phyloP scores from a whole-genome alignment of 495 filamentous ascomycete genomes.

The Elaphomyces granulatus region DNA sequence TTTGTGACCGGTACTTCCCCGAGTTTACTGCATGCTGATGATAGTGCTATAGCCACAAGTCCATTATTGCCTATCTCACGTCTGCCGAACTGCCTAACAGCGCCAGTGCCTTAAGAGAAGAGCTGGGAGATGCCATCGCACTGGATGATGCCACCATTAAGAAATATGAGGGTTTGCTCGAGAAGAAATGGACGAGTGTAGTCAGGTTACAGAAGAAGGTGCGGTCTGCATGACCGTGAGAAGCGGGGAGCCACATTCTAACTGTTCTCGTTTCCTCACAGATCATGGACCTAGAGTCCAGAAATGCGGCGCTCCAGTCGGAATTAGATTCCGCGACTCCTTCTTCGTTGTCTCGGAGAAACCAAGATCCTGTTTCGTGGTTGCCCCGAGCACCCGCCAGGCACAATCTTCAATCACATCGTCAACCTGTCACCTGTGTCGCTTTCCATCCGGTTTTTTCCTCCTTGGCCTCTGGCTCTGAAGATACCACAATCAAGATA shows the following conservation, averaged over 20 bases:
- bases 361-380: constrained; percentile 77
- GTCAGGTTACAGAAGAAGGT: constrained; percentile 88
- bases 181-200: constrained; percentile 96
- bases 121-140: constrained; percentile 23
- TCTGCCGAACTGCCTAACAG: constrained; percentile 54
- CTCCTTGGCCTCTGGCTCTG: constrained; percentile 80
- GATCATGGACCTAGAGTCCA: constrained; percentile 89
- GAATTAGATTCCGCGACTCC: constrained; percentile 82
- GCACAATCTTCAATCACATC: constrained; percentile 75
- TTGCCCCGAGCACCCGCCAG: constrained; percentile 67
- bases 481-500: constrained; percentile 89
- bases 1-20: constrained; percentile 30
- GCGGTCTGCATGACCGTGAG: too few species aligned
- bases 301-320: constrained; percentile 51
- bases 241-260: too few species aligned
- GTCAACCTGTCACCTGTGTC: constrained; percentile 67
- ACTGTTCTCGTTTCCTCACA: too few species aligned
- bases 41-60: constrained; percentile 55
- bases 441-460: constrained; percentile 94
- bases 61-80: constrained; percentile 74
- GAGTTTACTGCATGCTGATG: constrained; percentile 3
- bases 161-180: constrained; percentile 78
- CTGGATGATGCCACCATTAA: constrained; percentile 67
- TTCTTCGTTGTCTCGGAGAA: constrained; percentile 59
- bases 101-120: constrained; percentile 44